phyloP scores from a whole-genome alignment of 23 red algal species.

The Pyropia yezoensis region DNA sequence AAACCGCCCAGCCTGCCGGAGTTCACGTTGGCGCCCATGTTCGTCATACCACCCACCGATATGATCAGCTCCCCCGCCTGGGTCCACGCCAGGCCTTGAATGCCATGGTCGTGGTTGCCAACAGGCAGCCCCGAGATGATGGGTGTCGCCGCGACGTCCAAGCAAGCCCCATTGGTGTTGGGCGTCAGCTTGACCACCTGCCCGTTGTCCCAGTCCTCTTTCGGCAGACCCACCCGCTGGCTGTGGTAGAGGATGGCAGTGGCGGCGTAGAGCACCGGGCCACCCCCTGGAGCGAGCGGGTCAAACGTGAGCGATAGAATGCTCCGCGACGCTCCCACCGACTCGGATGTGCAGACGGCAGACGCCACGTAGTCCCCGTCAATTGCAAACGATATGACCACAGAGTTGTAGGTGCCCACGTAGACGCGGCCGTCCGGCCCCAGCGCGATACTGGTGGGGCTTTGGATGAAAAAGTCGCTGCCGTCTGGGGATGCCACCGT shows the following conservation, averaged over 20 bases:
- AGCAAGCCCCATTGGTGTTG: constrained; percentile 18
- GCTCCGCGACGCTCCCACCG: constrained; percentile 30
- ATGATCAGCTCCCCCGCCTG: constrained; percentile 32
- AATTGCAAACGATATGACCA: constrained; percentile 29
- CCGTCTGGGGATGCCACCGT: constrained; percentile 12
- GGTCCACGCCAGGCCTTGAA: constrained; percentile 35
- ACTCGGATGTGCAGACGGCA: constrained; percentile 23
- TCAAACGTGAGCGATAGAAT: constrained; percentile 51
- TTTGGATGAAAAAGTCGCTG: constrained; percentile 17
- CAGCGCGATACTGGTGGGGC: constrained; percentile 26
- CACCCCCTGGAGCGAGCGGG: constrained; percentile 8
- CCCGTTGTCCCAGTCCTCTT: constrained; percentile 39
- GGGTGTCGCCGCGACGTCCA: constrained; percentile 21
- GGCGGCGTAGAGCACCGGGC: constrained; percentile 23
- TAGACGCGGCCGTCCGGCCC: constrained; percentile 40
- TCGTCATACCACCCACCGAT: constrained; percentile 49
- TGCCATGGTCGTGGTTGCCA: constrained; percentile 47
- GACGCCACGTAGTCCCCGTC: constrained; percentile 25
- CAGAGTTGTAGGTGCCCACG: constrained; percentile 16
- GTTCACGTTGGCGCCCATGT: constrained; percentile 28
- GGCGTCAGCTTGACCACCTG: constrained; percentile 34
- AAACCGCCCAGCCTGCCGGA: constrained; percentile 37
- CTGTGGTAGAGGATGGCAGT: constrained; percentile 31
- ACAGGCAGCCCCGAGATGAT: constrained; percentile 51
- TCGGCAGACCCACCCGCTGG: constrained; percentile 9